Percentiles rank a stretch among this genome's conserved stretches.
These are phyloP conservation scores for Jacaranda mimosifolia DNA, from an alignment of 257 asterid species.

Conservation along the genomic window DNA sequence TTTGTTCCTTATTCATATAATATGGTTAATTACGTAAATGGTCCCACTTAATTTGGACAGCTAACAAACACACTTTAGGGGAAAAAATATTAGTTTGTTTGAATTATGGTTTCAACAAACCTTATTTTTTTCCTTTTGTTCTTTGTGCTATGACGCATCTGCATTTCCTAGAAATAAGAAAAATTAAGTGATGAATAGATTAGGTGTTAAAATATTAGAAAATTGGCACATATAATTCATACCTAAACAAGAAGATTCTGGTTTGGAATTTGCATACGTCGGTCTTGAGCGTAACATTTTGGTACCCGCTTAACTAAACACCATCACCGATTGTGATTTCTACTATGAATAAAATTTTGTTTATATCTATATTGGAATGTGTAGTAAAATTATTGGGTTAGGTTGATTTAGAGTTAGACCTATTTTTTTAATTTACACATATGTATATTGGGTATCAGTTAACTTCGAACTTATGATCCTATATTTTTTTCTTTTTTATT, in stretches of 20 bases:
- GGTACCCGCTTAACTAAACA: neutral
- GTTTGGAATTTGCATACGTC: neutral
- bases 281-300: neutral
- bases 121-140: conserved; percentile 29
- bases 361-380: neutral
- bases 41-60: conserved; percentile 3
- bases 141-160: conserved; percentile 5
- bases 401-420: too few species aligned
- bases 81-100: neutral
- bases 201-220: neutral
- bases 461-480: too few species aligned
- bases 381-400: neutral
- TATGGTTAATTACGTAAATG: neutral
- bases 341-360: neutral
- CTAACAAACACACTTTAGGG: conserved; percentile 26
- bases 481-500: too few species aligned
- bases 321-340: conserved; percentile 3
- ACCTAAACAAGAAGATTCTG: neutral
- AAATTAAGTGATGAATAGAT: neutral
- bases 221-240: neutral
- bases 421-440: too few species aligned
- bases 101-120: conserved; percentile 23
- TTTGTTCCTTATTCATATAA: neutral
- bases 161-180: neutral
- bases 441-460: too few species aligned